Conservation (phyloP, 2,329 filamentous ascomycete genomes). For the Aspergillus aculeatus region DNA sequence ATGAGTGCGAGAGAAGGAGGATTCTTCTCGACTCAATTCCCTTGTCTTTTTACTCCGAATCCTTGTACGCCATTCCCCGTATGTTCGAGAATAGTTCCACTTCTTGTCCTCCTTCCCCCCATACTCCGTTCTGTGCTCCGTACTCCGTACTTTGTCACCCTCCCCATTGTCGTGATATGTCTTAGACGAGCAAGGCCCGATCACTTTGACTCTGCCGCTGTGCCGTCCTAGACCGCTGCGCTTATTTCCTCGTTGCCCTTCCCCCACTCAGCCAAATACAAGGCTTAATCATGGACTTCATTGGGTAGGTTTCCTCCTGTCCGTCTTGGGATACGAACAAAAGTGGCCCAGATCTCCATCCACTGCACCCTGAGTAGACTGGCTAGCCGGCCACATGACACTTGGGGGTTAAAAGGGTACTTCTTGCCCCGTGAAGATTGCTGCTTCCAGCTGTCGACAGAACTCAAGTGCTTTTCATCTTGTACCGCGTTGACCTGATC, state of each 20-base stretch:
- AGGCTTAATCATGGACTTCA: neutral
- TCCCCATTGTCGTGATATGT: slow-evolving; percentile 4
- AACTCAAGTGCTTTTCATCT: neutral
- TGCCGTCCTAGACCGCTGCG: neutral
- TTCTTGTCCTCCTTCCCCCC: neutral
- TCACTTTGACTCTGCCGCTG: neutral
- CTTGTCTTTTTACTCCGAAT: too few relatives aligned
- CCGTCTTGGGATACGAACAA: slow-evolving; percentile 1
- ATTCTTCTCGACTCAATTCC: too few relatives aligned
- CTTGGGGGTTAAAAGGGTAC: neutral
- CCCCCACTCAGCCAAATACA: neutral
- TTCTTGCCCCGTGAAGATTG: neutral
- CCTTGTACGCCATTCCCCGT: too few relatives aligned
- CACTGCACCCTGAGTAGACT: neutral
- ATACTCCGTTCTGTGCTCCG: neutral
- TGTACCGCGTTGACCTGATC: too few relatives aligned
- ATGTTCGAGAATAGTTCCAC: neutral
- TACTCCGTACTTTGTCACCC: neutral
- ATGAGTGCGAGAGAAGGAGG: too few relatives aligned
- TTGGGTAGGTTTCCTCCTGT: slow-evolving; percentile 2
- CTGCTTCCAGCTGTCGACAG: neutral
- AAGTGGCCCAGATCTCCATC: neutral
- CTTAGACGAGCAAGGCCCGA: neutral
- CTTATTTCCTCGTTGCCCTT: neutral
- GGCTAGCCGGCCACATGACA: neutral